phyloP scores from a whole-genome alignment of 2,329 filamentous ascomycete species.

The Pestalotiopsis sp. region DNA sequence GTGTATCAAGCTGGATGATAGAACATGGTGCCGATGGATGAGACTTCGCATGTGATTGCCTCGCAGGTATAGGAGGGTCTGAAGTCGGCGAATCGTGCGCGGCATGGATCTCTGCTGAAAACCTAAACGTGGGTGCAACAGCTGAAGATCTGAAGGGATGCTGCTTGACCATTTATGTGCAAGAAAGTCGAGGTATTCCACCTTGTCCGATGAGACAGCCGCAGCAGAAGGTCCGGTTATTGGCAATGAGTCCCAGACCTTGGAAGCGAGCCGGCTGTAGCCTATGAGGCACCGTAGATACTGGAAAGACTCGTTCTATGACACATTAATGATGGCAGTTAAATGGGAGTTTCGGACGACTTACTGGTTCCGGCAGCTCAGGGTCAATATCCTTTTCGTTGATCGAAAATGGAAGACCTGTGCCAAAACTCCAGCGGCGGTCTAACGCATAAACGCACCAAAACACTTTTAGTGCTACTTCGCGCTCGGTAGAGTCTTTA shows the following conservation, averaged over 20 bases:
- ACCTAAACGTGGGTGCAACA: background rate
- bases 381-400: constrained; percentile 1
- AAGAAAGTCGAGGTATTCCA: constrained; percentile 6
- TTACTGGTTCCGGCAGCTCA: background rate
- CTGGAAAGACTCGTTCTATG: background rate
- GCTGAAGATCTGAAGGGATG: background rate
- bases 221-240: background rate
- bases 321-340: background rate
- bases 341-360: no score
- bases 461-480: background rate
- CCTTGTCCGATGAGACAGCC: background rate
- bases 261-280: constrained; percentile 1
- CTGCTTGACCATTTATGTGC: constrained; percentile 4
- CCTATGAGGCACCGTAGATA: background rate
- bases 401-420: constrained; percentile 1
- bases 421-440: constrained; percentile 1
- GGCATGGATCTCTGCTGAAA: background rate
- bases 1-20: background rate
- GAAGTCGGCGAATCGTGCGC: background rate
- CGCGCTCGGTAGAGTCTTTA: background rate
- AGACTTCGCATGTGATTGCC: constrained; percentile 4
- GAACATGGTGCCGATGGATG: constrained; percentile 1
- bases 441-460: constrained; percentile 3
- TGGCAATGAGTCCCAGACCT: constrained; percentile 1
- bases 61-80: background rate